Percentiles rank a stretch among this genome's conserved stretches.
phyloP scores from a whole-genome alignment of 2,329 filamentous ascomycete species.

The Ceratocystis harringtonii region DNA sequence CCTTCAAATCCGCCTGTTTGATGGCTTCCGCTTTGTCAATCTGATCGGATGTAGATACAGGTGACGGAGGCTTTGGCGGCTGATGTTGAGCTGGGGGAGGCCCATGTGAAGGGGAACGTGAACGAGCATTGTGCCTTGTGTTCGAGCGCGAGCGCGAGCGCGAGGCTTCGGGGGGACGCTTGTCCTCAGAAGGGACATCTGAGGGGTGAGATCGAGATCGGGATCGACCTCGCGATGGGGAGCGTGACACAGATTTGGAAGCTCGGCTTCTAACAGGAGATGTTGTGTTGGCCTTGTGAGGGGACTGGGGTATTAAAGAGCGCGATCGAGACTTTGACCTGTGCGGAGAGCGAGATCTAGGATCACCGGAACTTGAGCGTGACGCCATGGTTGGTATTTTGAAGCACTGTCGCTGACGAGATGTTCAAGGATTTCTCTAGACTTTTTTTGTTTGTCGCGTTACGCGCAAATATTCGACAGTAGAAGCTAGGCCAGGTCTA shows the following conservation, averaged over 20 bases:
- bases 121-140: constrained; percentile 22
- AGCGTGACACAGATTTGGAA: neutral
- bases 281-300: neutral
- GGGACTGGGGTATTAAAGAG: neutral
- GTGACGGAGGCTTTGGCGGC: constrained; percentile 19
- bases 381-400: constrained; percentile 4
- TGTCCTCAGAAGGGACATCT: neutral
- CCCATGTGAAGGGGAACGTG: constrained; percentile 23
- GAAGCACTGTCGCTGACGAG: neutral
- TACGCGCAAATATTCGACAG: neutral
- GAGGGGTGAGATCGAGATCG: neutral
- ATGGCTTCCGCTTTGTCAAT: constrained; percentile 53
- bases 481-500: too few species aligned
- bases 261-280: neutral
- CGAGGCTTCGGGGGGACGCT: neutral
- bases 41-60: constrained; percentile 18
- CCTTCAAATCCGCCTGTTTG: constrained; percentile 76
- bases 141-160: constrained; percentile 14
- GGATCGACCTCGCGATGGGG: constrained; percentile 23
- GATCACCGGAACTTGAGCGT: constrained; percentile 1
- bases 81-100: constrained; percentile 18
- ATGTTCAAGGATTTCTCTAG: neutral
- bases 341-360: neutral
- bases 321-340: neutral
- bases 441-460: neutral